Conservation (phyloP, 2,329 filamentous ascomycete species). For the Emergomyces africanus region DNA sequence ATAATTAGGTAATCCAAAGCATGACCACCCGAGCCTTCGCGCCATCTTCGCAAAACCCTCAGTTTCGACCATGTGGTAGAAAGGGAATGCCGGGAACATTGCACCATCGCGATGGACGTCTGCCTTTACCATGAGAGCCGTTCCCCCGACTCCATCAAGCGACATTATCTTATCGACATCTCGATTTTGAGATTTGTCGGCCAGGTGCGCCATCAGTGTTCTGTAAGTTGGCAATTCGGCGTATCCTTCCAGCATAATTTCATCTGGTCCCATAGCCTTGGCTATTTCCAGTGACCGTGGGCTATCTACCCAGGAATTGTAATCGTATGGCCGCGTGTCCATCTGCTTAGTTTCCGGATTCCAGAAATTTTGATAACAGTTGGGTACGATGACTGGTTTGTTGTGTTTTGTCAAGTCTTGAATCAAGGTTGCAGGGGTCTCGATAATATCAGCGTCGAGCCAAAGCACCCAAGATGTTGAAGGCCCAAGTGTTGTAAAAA, state of each 20-base stretch:
- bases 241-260: constrained; percentile 89
- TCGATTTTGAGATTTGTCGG: constrained; percentile 41
- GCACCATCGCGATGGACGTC: constrained; percentile 94
- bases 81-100: constrained; percentile 95
- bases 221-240: constrained; percentile 86
- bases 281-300: constrained; percentile 63
- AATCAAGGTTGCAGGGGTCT: constrained; percentile 72
- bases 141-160: constrained; percentile 88
- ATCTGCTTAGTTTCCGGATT: constrained; percentile 58
- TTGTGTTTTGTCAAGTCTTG: constrained; percentile 82
- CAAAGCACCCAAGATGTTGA: constrained; percentile 92
- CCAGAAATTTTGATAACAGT: constrained; percentile 83
- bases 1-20: constrained; percentile 89
- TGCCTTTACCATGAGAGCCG: constrained; percentile 83
- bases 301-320: constrained; percentile 95
- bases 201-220: constrained; percentile 78
- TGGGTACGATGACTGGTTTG: constrained; percentile 84
- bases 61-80: constrained; percentile 95
- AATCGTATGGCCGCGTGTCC: constrained; percentile 81
- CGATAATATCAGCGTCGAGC: constrained; percentile 85
- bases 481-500: constrained; percentile 89
- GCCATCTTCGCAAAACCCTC: constrained; percentile 99
- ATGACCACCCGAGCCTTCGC: constrained; percentile 68
- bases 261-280: constrained; percentile 71
- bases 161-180: constrained; percentile 53